Evolutionary conservation across 208 protist genomes (phyloP).

Genomic region (Leishmania aethiopica): DNA sequence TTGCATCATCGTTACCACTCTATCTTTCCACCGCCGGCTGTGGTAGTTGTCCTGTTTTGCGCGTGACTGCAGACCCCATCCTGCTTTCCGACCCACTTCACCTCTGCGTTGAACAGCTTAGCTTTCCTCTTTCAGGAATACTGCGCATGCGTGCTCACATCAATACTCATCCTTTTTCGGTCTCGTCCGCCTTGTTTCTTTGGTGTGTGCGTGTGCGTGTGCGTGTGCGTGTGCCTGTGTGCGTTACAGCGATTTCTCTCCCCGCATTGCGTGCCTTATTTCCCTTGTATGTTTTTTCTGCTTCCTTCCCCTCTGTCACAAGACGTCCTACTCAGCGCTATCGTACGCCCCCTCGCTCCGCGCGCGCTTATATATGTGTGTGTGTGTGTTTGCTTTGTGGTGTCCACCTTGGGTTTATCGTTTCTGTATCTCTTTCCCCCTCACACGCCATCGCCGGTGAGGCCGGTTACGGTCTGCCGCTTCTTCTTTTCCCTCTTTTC

Average conservation of each 20-base stretch:
- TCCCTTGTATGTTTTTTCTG: background rate
- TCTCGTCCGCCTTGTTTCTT: background rate
- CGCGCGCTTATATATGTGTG: too few relatives aligned
- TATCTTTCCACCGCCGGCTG: background rate
- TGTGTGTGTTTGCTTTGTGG: background rate
- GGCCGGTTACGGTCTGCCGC: too few relatives aligned
- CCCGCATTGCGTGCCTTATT: background rate
- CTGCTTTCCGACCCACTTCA: background rate
- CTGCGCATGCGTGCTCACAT: background rate
- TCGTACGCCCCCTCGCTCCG: background rate
- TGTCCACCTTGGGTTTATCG: background rate
- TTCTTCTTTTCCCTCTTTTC: background rate
- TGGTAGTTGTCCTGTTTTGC: background rate
- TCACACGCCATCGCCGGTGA: too few relatives aligned
- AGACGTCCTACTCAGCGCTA: background rate
- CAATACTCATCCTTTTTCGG: background rate
- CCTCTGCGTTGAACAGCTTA: background rate
- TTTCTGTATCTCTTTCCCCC: background rate
- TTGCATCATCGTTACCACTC: background rate
- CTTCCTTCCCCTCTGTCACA: background rate
- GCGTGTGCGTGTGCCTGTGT: background rate
- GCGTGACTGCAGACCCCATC: background rate
- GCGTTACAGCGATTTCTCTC: background rate
- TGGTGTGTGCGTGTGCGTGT: background rate
- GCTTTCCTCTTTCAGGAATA: background rate